Percentiles rank a stretch among this genome's conserved stretches.
These are phyloP conservation scores for Parastagonospora avenae DNA, from an alignment of 2,329 filamentous ascomycete genomes.

Conservation along the genomic window DNA sequence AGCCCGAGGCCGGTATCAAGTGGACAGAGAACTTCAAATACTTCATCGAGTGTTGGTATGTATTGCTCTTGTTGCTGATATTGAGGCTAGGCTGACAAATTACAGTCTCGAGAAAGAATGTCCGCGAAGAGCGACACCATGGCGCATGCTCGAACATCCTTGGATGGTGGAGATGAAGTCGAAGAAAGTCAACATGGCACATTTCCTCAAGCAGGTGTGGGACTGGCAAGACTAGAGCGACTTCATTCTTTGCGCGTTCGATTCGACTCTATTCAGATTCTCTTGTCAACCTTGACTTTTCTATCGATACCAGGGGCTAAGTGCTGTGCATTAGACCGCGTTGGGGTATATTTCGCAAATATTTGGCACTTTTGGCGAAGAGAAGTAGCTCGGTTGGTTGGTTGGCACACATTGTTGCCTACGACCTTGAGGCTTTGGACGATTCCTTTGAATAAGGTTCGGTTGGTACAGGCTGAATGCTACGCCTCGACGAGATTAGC, in stretches of 20 bases:
- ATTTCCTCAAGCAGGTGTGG: conserved; percentile 94
- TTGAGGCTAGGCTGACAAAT: conserved; percentile 23
- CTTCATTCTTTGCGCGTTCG: background rate
- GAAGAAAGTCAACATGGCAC: conserved; percentile 97
- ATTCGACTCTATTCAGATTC: conserved; percentile 5
- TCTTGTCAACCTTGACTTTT: conserved; percentile 9
- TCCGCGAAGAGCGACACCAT: conserved; percentile 83
- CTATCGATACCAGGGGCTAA: conserved; percentile 35
- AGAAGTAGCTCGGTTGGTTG: background rate
- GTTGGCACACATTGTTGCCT: background rate
- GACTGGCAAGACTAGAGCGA: conserved; percentile 77
- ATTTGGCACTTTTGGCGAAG: background rate
- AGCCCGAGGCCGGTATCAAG: conserved; percentile 83
- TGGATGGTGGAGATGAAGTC: conserved; percentile 97
- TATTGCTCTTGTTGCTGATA: conserved; percentile 30
- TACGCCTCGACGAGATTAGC: background rate
- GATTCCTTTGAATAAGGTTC: background rate
- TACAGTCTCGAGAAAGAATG: conserved; percentile 91
- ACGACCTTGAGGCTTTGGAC: background rate
- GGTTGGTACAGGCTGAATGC: background rate
- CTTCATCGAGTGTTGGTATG: conserved; percentile 98
- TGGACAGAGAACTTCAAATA: conserved; percentile 99
- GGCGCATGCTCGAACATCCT: conserved; percentile 98
- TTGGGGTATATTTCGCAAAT: background rate
- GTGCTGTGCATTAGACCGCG: conserved; percentile 43